phyloP scores from a whole-genome alignment of 805 yeast genomes.

The Soucietia sequanensis region DNA sequence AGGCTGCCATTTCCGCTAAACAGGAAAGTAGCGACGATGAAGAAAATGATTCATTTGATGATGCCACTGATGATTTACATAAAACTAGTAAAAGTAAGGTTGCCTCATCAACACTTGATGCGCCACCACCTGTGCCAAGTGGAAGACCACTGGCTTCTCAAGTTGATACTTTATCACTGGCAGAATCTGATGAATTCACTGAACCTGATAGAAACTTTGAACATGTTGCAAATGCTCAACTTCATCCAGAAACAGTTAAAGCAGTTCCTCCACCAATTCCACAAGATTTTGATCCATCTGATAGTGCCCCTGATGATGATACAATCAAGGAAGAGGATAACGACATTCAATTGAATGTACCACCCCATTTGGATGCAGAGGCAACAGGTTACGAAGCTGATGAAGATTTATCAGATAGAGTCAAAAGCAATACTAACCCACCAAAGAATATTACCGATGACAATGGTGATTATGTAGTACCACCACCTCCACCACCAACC shows the following conservation, averaged over 20 bases:
- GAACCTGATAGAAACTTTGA: slow-evolving; percentile 15
- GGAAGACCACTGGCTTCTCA: slow-evolving; percentile 3
- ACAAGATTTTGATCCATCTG: slow-evolving; percentile 6
- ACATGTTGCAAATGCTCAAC: slow-evolving; percentile 8
- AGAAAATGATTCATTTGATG: slow-evolving; percentile 2
- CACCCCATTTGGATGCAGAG: slow-evolving; percentile 16
- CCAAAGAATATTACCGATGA: neutral
- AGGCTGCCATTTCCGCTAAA: too few relatives aligned
- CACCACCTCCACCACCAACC: slow-evolving; percentile 8
- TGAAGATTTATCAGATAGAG: slow-evolving; percentile 42
- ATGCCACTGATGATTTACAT: slow-evolving; percentile 3
- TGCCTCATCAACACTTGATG: neutral
- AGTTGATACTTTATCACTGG: slow-evolving; percentile 13
- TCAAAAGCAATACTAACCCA: slow-evolving; percentile 7
- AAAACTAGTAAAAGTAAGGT: slow-evolving; percentile 1
- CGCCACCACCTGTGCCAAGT: neutral
- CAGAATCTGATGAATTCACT: slow-evolving; percentile 22
- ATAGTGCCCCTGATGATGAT: slow-evolving; percentile 7
- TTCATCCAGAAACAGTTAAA: slow-evolving; percentile 3
- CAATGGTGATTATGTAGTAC: neutral
- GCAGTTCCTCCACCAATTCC: neutral
- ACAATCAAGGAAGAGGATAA: slow-evolving; percentile 3
- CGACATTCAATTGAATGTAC: slow-evolving; percentile 10
- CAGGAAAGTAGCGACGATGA: slow-evolving; percentile 15
- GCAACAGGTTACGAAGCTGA: slow-evolving; percentile 73